phyloP scores from a whole-genome alignment of 192 early-diverging fungal species.

The Kappamyces sp. region DNA sequence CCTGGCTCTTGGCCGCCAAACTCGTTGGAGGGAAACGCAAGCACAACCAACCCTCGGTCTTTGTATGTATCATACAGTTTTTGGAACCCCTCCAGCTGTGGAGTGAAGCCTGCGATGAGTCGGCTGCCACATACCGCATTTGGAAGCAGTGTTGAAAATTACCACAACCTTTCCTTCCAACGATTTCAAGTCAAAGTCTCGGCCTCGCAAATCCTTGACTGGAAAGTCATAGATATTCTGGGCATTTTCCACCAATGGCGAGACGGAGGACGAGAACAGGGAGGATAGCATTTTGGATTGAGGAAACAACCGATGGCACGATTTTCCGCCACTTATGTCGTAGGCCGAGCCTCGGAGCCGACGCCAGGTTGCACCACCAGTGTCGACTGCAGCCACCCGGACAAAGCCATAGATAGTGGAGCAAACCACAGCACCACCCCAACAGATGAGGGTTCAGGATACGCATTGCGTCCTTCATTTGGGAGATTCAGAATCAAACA shows the following conservation, averaged over 20 bases:
- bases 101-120: conserved; percentile 43
- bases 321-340: neutral
- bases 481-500: too few relatives aligned
- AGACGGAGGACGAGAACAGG: neutral
- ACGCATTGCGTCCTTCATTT: too few relatives aligned
- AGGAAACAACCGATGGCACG: conserved; percentile 4
- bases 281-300: neutral
- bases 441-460: too few relatives aligned
- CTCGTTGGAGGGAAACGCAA: conserved; percentile 88
- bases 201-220: conserved; percentile 23
- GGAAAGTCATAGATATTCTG: conserved; percentile 19
- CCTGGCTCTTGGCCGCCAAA: conserved; percentile 39
- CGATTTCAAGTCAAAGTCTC: conserved; percentile 20
- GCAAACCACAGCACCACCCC: too few relatives aligned
- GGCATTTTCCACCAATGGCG: neutral
- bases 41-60: conserved; percentile 66
- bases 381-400: too few relatives aligned
- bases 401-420: too few relatives aligned
- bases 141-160: conserved; percentile 83
- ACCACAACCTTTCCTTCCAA: conserved; percentile 70
- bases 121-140: conserved; percentile 56
- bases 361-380: too few relatives aligned
- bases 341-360: too few relatives aligned
- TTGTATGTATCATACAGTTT: conserved; percentile 41
- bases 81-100: conserved; percentile 47